These are phyloP conservation scores for Karstenula rhodostoma DNA, from an alignment of 2,329 filamentous ascomycete genomes.

Conservation along the genomic window DNA sequence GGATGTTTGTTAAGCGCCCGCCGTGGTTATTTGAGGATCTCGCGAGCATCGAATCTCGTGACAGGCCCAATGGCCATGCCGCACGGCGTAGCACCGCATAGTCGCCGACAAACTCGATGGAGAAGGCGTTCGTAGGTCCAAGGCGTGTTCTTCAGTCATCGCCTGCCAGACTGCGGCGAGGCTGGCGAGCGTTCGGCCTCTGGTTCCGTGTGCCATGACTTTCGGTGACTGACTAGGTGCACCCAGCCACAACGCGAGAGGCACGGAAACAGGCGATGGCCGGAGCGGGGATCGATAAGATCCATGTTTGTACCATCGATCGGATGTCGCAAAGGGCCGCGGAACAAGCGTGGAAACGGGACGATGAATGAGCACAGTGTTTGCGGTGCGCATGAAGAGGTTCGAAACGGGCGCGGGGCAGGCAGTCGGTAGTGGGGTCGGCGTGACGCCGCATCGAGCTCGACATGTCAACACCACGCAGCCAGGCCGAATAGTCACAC, in stretches of 20 bases:
- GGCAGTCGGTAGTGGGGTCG: slow-evolving; percentile 28
- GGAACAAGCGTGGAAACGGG: slow-evolving; percentile 14
- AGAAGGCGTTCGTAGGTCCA: slow-evolving; percentile 11
- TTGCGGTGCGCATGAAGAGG: slow-evolving; percentile 29
- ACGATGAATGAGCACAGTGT: slow-evolving; percentile 21
- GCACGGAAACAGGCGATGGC: not conserved
- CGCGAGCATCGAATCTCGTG: slow-evolving; percentile 22
- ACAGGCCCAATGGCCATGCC: slow-evolving; percentile 35
- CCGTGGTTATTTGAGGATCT: slow-evolving; percentile 38
- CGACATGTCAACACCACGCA: slow-evolving; percentile 43
- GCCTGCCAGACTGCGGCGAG: slow-evolving; percentile 3
- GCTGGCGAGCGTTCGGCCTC: not conserved
- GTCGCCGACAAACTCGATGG: slow-evolving; percentile 34
- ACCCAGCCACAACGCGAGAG: not conserved
- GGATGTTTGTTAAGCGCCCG: slow-evolving; percentile 43
- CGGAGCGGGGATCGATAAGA: not conserved
- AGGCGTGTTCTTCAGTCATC: not conserved
- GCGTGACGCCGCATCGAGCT: slow-evolving; percentile 30
- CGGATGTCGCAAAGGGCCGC: not conserved
- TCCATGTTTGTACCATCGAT: slow-evolving; percentile 2
- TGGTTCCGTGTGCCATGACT: not conserved
- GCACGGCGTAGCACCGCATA: slow-evolving; percentile 32
- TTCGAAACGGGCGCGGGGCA: slow-evolving; percentile 16
- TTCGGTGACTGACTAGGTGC: not conserved
- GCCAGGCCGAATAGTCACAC: slow-evolving; percentile 39